phyloP scores from a whole-genome alignment of 257 asterid genomes.

The Solanum peruvianum region DNA sequence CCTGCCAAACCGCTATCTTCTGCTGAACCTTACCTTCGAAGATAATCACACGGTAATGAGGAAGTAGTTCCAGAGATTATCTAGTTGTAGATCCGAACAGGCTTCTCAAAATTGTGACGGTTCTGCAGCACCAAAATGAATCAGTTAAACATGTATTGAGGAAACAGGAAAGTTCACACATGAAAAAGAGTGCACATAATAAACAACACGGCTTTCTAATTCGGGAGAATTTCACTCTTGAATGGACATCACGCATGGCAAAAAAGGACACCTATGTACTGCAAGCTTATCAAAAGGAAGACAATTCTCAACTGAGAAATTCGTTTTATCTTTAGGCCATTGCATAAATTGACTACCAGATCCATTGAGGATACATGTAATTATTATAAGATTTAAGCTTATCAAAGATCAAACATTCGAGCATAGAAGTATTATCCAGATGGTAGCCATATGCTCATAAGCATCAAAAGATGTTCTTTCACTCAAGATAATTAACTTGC shows the following conservation, averaged over 20 bases:
- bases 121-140: constrained; percentile 31
- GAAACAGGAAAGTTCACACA: not conserved
- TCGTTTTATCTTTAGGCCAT: not conserved
- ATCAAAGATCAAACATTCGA: not conserved
- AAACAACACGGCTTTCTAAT: not conserved
- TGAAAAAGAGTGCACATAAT: not conserved
- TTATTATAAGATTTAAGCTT: not conserved
- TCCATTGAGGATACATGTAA: not conserved
- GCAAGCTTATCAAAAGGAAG: not conserved
- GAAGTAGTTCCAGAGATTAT: not conserved
- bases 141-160: not conserved
- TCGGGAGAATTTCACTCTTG: not conserved
- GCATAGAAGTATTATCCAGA: not conserved
- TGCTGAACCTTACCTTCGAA: not conserved
- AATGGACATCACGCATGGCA: not conserved
- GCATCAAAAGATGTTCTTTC: not conserved
- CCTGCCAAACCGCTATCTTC: not conserved
- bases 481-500: not conserved
- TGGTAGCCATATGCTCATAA: not conserved
- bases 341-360: not conserved
- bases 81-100: constrained; percentile 65
- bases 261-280: not conserved
- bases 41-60: constrained; percentile 1
- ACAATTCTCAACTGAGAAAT: not conserved
- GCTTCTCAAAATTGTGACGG: constrained; percentile 61